These are phyloP conservation scores for Fusarium ambrosium DNA, from an alignment of 2,329 filamentous ascomycete species.

Conservation along the genomic window DNA sequence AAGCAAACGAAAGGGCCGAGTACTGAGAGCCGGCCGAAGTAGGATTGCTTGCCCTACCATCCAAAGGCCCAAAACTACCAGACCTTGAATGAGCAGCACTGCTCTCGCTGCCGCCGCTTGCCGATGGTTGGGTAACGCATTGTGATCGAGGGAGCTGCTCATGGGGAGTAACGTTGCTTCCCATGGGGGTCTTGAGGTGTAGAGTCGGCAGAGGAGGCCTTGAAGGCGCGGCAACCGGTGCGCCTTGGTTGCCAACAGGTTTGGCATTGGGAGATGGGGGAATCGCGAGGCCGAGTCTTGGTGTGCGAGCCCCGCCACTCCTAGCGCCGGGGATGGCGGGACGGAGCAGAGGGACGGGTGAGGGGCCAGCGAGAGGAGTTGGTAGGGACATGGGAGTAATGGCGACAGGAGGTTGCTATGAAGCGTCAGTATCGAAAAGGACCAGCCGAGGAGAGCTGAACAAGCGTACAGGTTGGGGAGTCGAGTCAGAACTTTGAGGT, in stretches of 20 bases:
- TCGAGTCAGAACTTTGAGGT: constrained; percentile 40
- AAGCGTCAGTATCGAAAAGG: constrained; percentile 32
- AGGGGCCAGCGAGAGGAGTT: constrained; percentile 58
- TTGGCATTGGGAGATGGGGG: constrained; percentile 88
- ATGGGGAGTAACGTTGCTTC: constrained; percentile 79
- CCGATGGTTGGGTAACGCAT: constrained; percentile 71
- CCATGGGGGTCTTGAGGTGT: constrained; percentile 90
- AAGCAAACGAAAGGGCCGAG: constrained; percentile 85
- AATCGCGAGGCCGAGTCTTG: constrained; percentile 89
- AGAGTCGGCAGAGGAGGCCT: constrained; percentile 79
- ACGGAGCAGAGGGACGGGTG: constrained; percentile 83
- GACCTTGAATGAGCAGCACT: constrained; percentile 84
- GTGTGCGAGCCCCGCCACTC: constrained; percentile 73
- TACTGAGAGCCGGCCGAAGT: constrained; percentile 90
- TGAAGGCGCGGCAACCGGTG: constrained; percentile 51
- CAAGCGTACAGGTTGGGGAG: constrained; percentile 41
- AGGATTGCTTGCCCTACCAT: constrained; percentile 83
- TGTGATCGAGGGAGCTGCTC: constrained; percentile 69
- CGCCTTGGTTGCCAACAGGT: constrained; percentile 71
- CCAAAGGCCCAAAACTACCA: constrained; percentile 84
- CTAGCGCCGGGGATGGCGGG: constrained; percentile 82
- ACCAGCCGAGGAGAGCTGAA: background rate
- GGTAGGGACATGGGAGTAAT: constrained; percentile 48
- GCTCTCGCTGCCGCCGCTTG: constrained; percentile 83
- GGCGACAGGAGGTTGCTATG: constrained; percentile 39